Percentiles rank a stretch among this genome's conserved stretches.
phyloP scores from a whole-genome alignment of 1,139 yeast genomes.

The Sugiyamaella neomexicana region DNA sequence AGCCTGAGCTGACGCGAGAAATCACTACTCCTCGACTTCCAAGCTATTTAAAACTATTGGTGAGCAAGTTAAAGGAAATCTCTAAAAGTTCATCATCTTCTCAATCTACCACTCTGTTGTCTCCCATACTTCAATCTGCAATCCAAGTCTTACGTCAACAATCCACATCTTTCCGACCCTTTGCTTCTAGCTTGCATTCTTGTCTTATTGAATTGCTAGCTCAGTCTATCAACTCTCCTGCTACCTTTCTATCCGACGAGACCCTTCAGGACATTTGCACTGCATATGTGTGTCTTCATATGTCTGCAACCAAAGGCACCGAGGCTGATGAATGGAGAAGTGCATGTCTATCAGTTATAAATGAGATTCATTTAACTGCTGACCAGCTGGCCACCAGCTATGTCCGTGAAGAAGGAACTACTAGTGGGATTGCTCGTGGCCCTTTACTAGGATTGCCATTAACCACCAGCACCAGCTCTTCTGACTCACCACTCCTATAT shows the following conservation, averaged over 20 bases:
- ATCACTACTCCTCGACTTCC: slow-evolving; percentile 78
- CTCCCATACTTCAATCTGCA: slow-evolving; percentile 51
- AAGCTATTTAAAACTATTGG: slow-evolving; percentile 13
- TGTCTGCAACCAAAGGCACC: slow-evolving; percentile 52
- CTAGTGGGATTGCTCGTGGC: slow-evolving; percentile 5
- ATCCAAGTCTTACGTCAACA: slow-evolving; percentile 54
- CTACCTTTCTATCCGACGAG: slow-evolving; percentile 39
- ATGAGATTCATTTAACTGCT: slow-evolving; percentile 32
- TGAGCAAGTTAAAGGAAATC: slow-evolving; percentile 43
- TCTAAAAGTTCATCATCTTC: not conserved
- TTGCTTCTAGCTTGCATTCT: slow-evolving; percentile 58
- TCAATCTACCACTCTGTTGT: slow-evolving; percentile 33
- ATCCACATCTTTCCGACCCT: slow-evolving; percentile 82
- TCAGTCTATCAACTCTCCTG: slow-evolving; percentile 28
- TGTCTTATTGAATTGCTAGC: slow-evolving; percentile 41
- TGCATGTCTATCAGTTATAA: slow-evolving; percentile 26
- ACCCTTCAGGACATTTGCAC: slow-evolving; percentile 49
- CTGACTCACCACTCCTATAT: not conserved
- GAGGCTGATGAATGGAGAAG: slow-evolving; percentile 43
- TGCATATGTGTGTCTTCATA: slow-evolving; percentile 62
- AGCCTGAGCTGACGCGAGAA: slow-evolving; percentile 83
- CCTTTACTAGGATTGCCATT: not conserved
- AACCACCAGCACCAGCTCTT: not conserved
- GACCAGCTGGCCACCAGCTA: slow-evolving; percentile 22
- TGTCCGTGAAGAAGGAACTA: slow-evolving; percentile 29